Conservation (phyloP, 441 rosid genomes). For the Erysimum cheiri region DNA sequence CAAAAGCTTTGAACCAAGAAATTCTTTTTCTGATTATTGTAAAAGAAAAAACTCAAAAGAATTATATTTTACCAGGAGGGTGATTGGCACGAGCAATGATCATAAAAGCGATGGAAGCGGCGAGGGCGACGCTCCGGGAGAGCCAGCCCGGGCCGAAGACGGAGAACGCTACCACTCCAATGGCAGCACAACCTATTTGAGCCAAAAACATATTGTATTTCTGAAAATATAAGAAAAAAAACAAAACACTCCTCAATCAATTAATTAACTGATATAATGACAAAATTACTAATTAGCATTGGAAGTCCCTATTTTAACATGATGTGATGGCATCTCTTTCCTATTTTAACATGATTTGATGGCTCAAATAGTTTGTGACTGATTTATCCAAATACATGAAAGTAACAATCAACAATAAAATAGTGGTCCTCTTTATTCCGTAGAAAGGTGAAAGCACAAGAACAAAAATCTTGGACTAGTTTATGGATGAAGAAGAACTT, state of each 20-base stretch:
- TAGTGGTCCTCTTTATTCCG: constrained; percentile 9
- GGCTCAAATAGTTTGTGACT: constrained; percentile 15
- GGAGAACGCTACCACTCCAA: constrained; percentile 75
- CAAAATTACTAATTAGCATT: background rate
- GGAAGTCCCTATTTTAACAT: background rate
- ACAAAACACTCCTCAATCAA: background rate
- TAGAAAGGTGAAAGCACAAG: constrained; percentile 20
- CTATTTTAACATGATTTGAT: constrained; percentile 26
- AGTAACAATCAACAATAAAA: background rate
- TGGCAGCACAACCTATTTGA: constrained; percentile 88
- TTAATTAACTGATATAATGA: background rate
- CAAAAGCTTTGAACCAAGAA: background rate
- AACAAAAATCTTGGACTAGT: background rate
- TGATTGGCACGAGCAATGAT: constrained; percentile 64
- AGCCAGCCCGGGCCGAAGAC: constrained; percentile 84
- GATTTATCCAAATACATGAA: background rate
- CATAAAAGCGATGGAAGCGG: constrained; percentile 90
- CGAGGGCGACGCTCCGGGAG: constrained; percentile 73
- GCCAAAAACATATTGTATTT: constrained; percentile 92
- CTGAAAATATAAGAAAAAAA: constrained; percentile 53
- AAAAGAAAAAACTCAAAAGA: background rate
- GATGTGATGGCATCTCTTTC: constrained; percentile 5
- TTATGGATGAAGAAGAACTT: background rate
- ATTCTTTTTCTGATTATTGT: background rate
- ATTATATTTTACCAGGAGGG: constrained; percentile 66